These are phyloP conservation scores for Periconia digitata DNA, from an alignment of 2,329 filamentous ascomycete genomes.

Conservation along the genomic window DNA sequence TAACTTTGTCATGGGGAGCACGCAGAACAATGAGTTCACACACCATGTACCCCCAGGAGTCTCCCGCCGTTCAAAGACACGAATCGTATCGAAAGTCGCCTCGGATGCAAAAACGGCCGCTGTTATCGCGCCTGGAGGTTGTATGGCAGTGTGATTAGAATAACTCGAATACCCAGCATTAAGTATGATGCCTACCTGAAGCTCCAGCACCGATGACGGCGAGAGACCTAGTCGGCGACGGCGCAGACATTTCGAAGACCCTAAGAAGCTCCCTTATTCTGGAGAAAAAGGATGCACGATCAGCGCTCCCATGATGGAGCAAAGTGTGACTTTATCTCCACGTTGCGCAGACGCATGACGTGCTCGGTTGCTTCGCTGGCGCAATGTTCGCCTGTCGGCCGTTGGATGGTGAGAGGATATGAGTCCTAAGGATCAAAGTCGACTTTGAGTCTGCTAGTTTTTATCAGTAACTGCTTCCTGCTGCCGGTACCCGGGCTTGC, in stretches of 20 bases:
- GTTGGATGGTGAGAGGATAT: background rate
- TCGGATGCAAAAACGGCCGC: slow-evolving; percentile 40
- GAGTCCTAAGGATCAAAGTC: background rate
- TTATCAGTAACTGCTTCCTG: too few relatives aligned
- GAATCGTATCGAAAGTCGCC: slow-evolving; percentile 34
- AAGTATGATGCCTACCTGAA: too few relatives aligned
- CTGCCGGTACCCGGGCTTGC: too few relatives aligned
- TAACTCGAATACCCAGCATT: too few relatives aligned
- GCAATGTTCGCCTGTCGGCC: slow-evolving; percentile 1
- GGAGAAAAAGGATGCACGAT: too few relatives aligned
- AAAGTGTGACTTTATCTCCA: slow-evolving; percentile 2
- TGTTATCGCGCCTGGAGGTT: slow-evolving; percentile 29
- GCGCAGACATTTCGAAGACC: background rate
- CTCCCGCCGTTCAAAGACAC: slow-evolving; percentile 39
- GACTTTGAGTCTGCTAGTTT: too few relatives aligned
- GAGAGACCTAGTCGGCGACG: slow-evolving; percentile 12
- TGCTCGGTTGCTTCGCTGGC: slow-evolving; percentile 11
- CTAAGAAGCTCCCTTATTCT: too few relatives aligned
- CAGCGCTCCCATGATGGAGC: slow-evolving; percentile 1
- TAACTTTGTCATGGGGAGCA: background rate
- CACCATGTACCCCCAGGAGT: slow-evolving; percentile 41
- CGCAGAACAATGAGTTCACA: background rate
- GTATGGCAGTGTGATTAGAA: background rate
- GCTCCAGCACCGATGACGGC: slow-evolving; percentile 37
- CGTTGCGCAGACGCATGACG: slow-evolving; percentile 7